phyloP scores from a whole-genome alignment of 1,284 basidiomycete species.

The Rhodotorula mucilaginosa region DNA sequence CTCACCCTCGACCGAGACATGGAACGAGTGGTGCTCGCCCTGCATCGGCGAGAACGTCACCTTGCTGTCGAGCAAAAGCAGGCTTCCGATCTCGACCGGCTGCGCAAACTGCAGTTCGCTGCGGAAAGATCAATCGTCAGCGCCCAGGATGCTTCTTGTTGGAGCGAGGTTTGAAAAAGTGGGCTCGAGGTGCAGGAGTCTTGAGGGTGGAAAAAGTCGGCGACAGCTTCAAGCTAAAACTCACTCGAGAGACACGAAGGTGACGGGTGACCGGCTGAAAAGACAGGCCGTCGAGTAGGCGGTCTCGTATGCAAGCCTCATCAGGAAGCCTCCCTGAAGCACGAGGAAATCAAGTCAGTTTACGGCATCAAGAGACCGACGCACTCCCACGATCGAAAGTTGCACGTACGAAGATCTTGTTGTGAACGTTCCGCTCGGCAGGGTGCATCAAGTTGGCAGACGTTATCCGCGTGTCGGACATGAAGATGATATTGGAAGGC shows the following conservation, averaged over 20 bases:
- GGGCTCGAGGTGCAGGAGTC: no score
- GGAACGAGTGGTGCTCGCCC: slow-evolving; percentile 30
- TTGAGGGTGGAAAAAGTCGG: no score
- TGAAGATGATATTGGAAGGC: slow-evolving; percentile 41
- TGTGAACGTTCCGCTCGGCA: slow-evolving; percentile 39
- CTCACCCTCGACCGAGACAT: slow-evolving; percentile 28
- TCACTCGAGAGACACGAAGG: slow-evolving; percentile 48
- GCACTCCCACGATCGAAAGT: not conserved
- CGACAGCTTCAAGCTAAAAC: slow-evolving; percentile 2
- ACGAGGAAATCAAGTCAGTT: not conserved
- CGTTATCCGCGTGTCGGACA: slow-evolving; percentile 41
- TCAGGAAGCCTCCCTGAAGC: slow-evolving; percentile 33
- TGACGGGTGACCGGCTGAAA: slow-evolving; percentile 47
- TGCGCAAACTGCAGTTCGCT: slow-evolving; percentile 40
- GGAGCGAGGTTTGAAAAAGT: no score
- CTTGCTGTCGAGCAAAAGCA: slow-evolving; percentile 35
- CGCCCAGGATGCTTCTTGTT: no score
- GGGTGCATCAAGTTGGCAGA: slow-evolving; percentile 45
- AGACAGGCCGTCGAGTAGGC: slow-evolving; percentile 48
- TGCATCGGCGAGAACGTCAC: slow-evolving; percentile 37
- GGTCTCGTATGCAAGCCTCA: slow-evolving; percentile 47
- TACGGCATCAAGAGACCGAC: not conserved
- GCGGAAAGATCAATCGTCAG: not conserved
- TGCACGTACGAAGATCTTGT: slow-evolving; percentile 21
- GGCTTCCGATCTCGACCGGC: slow-evolving; percentile 41